Conservation (phyloP, 306 rosid species). For the Cicer chorassanicum region DNA sequence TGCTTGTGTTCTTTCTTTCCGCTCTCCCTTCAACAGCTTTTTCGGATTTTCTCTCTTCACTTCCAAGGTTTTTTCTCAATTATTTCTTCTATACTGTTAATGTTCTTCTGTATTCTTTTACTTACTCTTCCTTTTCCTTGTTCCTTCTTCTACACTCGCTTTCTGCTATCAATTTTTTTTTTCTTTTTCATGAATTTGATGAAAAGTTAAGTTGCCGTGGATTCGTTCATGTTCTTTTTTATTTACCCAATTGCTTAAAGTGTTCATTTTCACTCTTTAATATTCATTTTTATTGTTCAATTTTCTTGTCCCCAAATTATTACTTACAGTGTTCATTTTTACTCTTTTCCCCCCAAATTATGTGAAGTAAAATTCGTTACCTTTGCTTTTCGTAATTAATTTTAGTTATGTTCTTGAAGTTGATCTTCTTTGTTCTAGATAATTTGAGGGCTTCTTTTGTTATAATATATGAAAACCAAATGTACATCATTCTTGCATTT, state of each 20-base stretch:
- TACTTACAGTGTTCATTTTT: not conserved
- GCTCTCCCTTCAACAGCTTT: too few species aligned
- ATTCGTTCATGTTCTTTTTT: too few species aligned
- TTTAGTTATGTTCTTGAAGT: constrained; percentile 1
- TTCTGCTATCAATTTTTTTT: too few species aligned
- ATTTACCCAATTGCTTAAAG: not conserved
- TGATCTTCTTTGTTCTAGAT: not conserved
- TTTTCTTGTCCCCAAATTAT: not conserved
- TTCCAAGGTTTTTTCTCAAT: too few species aligned
- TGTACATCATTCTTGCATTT: constrained; percentile 1
- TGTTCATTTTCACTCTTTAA: not conserved
- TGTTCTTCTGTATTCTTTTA: too few species aligned
- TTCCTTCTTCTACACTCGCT: too few species aligned
- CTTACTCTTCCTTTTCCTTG: too few species aligned
- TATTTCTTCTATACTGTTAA: too few species aligned
- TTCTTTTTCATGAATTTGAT: too few species aligned
- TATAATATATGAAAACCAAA: not conserved
- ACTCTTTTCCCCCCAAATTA: not conserved
- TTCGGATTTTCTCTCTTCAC: too few species aligned
- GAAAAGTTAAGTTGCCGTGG: too few species aligned
- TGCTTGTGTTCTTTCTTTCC: too few species aligned
- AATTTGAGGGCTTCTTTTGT: not conserved
- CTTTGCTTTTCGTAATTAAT: not conserved
- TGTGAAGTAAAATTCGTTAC: not conserved
- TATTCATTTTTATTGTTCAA: not conserved